A percentile compares a stretch with the other conserved stretches of the same genome.
phyloP scores from a whole-genome alignment of 768 basidiomycete genomes.

The Rhodotorula babjevae region DNA sequence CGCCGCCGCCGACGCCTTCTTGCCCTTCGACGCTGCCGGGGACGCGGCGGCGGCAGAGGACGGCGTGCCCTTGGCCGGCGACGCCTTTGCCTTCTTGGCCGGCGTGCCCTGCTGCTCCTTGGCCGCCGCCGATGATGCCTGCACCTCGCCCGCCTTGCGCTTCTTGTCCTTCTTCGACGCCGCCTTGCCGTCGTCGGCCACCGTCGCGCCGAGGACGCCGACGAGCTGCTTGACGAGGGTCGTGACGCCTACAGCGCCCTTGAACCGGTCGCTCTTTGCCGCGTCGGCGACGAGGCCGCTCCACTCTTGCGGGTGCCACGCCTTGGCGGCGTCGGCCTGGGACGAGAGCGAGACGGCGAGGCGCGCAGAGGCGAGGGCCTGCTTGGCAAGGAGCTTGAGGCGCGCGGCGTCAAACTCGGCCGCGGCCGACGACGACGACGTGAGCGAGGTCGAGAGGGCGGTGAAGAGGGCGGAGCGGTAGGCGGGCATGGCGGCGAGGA shows the following conservation, averaged over 20 bases:
- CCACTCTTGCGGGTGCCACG: conserved; percentile 66
- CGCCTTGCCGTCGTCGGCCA: conserved; percentile 4
- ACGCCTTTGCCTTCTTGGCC: conserved; percentile 1
- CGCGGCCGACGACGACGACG: conserved; percentile 54
- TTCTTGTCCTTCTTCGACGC: conserved; percentile 37
- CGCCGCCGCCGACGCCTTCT: conserved; percentile 33
- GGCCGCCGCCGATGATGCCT: background rate
- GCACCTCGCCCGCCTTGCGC: conserved; percentile 12
- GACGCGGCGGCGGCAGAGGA: no score
- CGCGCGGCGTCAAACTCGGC: conserved; percentile 54
- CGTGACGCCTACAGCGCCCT: conserved; percentile 59
- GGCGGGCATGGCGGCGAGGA: conserved; percentile 48
- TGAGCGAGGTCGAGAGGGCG: conserved; percentile 54
- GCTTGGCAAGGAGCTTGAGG: conserved; percentile 72
- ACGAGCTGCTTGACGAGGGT: conserved; percentile 63
- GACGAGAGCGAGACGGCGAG: conserved; percentile 56
- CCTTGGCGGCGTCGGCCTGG: conserved; percentile 43
- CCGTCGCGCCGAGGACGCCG: conserved; percentile 45
- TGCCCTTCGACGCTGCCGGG: conserved; percentile 19
- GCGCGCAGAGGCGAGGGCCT: conserved; percentile 62
- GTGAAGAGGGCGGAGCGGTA: conserved; percentile 53
- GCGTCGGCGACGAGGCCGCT: conserved; percentile 54
- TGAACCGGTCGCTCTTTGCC: conserved; percentile 56
- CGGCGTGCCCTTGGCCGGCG: background rate
- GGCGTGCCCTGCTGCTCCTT: conserved; percentile 2